Base-by-base conservation (phyloP, 371 early-diverging fungal species). In the Funneliformis caledonium region DNA sequence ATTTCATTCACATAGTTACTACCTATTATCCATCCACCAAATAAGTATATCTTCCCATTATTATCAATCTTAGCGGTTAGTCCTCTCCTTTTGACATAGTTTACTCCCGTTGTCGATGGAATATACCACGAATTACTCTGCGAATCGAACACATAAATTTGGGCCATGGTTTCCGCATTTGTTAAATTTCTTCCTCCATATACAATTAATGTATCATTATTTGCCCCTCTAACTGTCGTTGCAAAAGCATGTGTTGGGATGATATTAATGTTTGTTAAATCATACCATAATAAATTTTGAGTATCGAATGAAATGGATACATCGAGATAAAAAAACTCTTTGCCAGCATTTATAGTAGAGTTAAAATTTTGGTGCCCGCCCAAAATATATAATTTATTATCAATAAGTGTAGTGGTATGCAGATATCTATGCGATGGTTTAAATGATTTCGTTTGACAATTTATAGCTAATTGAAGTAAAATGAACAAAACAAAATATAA, bases 311-410 rank as follows among this genome's bases (percentile, higher is more conserved):
- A 33, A 33, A 65, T 33, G 8, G 31, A 65, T 31, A 65, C 26
- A 14, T 26, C 65, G 5, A 26, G 4, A 11, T 65, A 26, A 33
- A 65, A 26, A 33, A 65, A 26, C 9, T 33, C 65, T 16, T 65
- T 65, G 19, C 26, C 37, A 12, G 33, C n/a, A 14, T 64, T 10
- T 37, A 37, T 37, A 37, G 37, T 37, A 2, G 37, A 37, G 37
- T 37, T 37, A 37, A 37, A 2, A 37, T 0, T 37, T 37, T 37
- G 37, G 12, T 33, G 33, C 10, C 65, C 31, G 7, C 11, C 65
- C 65, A 65, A 65, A 33, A 65, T 65, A 65, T 65, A 65, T 22
- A 65, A 65, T 31, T 65, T 65, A 14, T 65, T 65, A 65, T 31
- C 11, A 1, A 65, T 12, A 65, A 65, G 16, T 33, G 65, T 65